Evolutionary conservation across 345 rosid genomes (phyloP).

Genomic region (Linum usitatissimum): DNA sequence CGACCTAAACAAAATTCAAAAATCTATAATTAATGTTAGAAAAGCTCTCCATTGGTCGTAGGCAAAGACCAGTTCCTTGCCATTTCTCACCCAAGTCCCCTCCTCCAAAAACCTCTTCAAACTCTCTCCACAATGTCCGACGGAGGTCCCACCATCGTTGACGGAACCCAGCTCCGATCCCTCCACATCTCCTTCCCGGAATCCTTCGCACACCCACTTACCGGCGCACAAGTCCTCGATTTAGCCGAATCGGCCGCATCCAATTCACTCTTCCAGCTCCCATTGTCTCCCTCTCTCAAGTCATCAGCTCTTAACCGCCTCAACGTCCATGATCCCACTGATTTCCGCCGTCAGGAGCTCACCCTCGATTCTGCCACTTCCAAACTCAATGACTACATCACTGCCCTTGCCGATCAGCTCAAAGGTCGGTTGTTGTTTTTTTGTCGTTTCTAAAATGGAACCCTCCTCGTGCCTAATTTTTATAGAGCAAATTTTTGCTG

Average conservation of each 20-base stretch:
- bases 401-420: conserved; percentile 53
- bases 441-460: background rate
- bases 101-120: background rate
- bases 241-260: conserved; percentile 48
- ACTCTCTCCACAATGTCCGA: conserved; percentile 36
- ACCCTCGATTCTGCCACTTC: conserved; percentile 27
- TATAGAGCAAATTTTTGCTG: background rate
- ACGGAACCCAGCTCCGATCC: conserved; percentile 57
- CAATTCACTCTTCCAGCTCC: conserved; percentile 37
- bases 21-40: too few relatives aligned
- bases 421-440: conserved; percentile 28
- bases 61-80: conserved; percentile 3
- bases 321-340: conserved; percentile 22
- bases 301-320: conserved; percentile 40
- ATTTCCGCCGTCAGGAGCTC: conserved; percentile 31
- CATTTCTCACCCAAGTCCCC: background rate
- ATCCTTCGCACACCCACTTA: conserved; percentile 20
- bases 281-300: conserved; percentile 50
- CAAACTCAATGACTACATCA: conserved; percentile 34
- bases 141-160: conserved; percentile 48
- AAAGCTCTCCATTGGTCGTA: background rate
- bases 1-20: background rate
- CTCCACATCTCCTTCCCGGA: conserved; percentile 32
- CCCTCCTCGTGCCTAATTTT: background rate
- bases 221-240: conserved; percentile 55